Base-by-base conservation (phyloP, 2,329 filamentous ascomycete species). In the Ophiostoma ips region DNA sequence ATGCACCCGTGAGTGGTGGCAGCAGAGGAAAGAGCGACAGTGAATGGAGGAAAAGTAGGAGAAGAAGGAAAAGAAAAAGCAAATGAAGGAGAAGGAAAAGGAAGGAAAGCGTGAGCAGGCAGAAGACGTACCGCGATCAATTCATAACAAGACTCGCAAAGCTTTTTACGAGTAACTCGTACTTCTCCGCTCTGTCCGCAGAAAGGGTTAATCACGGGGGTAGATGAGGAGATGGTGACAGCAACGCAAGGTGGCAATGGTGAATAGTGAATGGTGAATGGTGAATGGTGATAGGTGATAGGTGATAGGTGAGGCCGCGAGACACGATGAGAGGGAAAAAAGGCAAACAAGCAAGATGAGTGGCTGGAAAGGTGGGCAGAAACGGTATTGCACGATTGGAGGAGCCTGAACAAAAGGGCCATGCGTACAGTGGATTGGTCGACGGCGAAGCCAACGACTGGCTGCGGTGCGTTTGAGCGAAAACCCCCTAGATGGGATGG, bases 191-290 rank as follows among this genome's bases (percentile, higher is more conserved):
- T n/a, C 34, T n/a, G 49, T 69, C 68, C 68, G 69, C 69, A 71
- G 69, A 57, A 52, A 55, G 58, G 52, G 53, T 58, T 54, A 64
- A 73, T 77, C 74, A 77, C 71, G 72, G 75, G 74, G 76, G 66
- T 54, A 57, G 19, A 21, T 19, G 21, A 19, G 37, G 10, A 38
- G 9, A 28, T 3, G 24, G 3, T 13, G n/a, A 28, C 7, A 5
- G 18, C 10, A n/a, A 28, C 13, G 38, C 24, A 24, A 40, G 15
- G 37, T 24, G 38, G 21, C 13, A 41, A 30, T 15, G 21, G 38
- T 24, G 37, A 24, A 13, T 21, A 19, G 37, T 40, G 9, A 38
- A 8, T 13, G 37, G 21, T 36, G 34, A n/a, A 36, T n/a, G 34
- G 8, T 37, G 31, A 34, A 5, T 28, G 31, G 31, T 34, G 31